Conservation (phyloP, 2,329 filamentous ascomycete species). For the Penicillium glabrum region DNA sequence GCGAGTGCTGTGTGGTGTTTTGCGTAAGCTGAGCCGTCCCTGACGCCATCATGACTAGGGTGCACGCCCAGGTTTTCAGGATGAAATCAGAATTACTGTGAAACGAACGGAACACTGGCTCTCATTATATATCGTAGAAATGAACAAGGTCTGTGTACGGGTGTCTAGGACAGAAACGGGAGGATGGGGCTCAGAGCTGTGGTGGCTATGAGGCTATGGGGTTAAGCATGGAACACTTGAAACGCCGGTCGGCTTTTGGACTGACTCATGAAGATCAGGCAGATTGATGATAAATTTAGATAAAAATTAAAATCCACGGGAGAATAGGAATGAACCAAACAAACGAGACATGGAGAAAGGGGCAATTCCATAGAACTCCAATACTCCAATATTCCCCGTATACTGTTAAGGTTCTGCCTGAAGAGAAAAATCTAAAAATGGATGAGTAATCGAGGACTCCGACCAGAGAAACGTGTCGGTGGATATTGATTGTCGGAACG, state of each 20-base stretch:
- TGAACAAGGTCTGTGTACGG: not conserved
- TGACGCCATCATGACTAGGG: not conserved
- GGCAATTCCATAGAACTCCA: not conserved
- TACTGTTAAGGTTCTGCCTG: not conserved
- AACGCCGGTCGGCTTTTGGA: not conserved
- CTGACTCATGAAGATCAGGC: not conserved
- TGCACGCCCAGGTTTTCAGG: not conserved
- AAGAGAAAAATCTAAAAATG: no score
- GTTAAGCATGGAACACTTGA: slow-evolving; percentile 3
- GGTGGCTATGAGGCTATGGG: not conserved
- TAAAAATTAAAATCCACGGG: not conserved
- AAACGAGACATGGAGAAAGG: not conserved
- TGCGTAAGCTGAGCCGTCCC: not conserved
- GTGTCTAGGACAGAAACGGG: not conserved
- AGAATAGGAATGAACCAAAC: not conserved
- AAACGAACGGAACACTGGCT: not conserved
- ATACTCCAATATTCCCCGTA: not conserved
- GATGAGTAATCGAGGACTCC: not conserved
- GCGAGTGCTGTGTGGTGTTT: not conserved
- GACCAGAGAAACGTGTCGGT: not conserved
- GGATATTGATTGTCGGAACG: slow-evolving; percentile 8
- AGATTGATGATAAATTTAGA: not conserved
- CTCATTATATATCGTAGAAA: not conserved
- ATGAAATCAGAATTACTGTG: not conserved
- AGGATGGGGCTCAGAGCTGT: not conserved